A percentile compares a stretch with the other conserved stretches of the same genome.
Conservation (phyloP, 2,329 filamentous ascomycete genomes). For the Calcarisporium arbuscula region DNA sequence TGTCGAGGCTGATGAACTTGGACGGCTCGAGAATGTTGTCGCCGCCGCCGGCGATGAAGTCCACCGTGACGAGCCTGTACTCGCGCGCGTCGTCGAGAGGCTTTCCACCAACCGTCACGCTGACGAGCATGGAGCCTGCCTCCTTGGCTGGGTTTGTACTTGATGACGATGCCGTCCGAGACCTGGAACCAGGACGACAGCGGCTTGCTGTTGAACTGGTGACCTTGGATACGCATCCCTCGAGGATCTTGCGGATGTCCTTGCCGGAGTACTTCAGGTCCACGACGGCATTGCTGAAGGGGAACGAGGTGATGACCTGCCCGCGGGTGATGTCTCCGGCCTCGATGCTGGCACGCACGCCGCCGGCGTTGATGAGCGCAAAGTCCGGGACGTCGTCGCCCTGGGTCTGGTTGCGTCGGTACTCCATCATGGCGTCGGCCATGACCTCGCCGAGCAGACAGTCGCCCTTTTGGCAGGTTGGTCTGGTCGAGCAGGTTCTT, state of each 20-base stretch:
- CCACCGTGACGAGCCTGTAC: slow-evolving; percentile 56
- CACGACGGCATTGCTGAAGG: slow-evolving; percentile 59
- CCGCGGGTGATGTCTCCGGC: slow-evolving; percentile 55
- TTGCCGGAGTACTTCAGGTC: slow-evolving; percentile 48
- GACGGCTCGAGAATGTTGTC: slow-evolving; percentile 51
- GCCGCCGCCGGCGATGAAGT: slow-evolving; percentile 56
- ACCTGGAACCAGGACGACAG: slow-evolving; percentile 58
- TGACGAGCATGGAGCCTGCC: slow-evolving; percentile 44
- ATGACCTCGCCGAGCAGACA: slow-evolving; percentile 52
- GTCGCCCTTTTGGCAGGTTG: slow-evolving; percentile 50
- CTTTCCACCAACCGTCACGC: slow-evolving; percentile 42
- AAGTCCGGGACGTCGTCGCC: slow-evolving; percentile 38
- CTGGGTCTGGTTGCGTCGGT: slow-evolving; percentile 43
- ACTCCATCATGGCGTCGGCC: slow-evolving; percentile 54
- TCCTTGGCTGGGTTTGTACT: slow-evolving; percentile 48
- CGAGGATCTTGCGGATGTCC: slow-evolving; percentile 50
- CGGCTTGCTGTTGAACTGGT: slow-evolving; percentile 45
- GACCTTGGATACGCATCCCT: slow-evolving; percentile 49
- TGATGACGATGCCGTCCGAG: slow-evolving; percentile 47
- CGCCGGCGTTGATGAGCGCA: slow-evolving; percentile 58
- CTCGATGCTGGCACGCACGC: slow-evolving; percentile 58
- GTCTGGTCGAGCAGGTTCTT: slow-evolving; percentile 53
- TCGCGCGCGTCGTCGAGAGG: slow-evolving; percentile 36
- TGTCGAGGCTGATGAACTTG: slow-evolving; percentile 40
- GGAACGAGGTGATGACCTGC: slow-evolving; percentile 57